phyloP scores from a whole-genome alignment of 257 asterid species.

The Salvia splendens region DNA sequence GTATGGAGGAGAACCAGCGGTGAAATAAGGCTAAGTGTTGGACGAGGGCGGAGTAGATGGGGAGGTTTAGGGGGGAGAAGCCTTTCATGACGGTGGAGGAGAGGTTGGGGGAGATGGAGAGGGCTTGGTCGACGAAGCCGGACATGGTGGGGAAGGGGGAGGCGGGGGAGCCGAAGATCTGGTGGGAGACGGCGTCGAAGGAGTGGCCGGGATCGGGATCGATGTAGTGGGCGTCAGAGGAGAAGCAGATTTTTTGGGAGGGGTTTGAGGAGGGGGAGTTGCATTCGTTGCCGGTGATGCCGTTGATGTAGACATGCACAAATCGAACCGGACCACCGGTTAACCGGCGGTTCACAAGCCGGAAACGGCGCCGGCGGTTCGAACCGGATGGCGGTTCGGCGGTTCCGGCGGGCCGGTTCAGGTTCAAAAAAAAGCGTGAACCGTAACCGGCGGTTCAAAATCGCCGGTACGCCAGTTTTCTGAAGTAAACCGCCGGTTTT shows the following conservation, averaged over 20 bases:
- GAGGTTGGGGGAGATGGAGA: constrained; percentile 42
- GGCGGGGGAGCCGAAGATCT: constrained; percentile 60
- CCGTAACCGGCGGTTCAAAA: no score
- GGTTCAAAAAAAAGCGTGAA: no score
- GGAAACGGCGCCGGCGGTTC: no score
- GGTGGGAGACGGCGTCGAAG: constrained; percentile 63
- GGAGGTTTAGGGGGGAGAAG: constrained; percentile 59
- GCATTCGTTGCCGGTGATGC: constrained; percentile 76
- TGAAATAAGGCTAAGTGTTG: constrained; percentile 66
- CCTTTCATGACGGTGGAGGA: constrained; percentile 77
- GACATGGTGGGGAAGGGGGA: constrained; percentile 58
- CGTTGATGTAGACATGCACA: no score
- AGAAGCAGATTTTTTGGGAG: constrained; percentile 46
- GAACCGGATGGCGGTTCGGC: no score
- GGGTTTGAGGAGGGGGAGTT: constrained; percentile 44
- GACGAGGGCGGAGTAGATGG: constrained; percentile 50
- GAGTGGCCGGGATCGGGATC: constrained; percentile 93
- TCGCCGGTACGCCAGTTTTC: no score
- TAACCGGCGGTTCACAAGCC: no score
- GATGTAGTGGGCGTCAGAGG: constrained; percentile 68
- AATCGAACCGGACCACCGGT: no score
- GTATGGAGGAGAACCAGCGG: constrained; percentile 74
- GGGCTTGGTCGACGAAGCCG: constrained; percentile 86
- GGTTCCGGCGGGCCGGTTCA: no score
- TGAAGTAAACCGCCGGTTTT: no score